These are phyloP conservation scores for Neurospora sp. DNA, from an alignment of 495 filamentous ascomycete genomes.

Conservation along the genomic window DNA sequence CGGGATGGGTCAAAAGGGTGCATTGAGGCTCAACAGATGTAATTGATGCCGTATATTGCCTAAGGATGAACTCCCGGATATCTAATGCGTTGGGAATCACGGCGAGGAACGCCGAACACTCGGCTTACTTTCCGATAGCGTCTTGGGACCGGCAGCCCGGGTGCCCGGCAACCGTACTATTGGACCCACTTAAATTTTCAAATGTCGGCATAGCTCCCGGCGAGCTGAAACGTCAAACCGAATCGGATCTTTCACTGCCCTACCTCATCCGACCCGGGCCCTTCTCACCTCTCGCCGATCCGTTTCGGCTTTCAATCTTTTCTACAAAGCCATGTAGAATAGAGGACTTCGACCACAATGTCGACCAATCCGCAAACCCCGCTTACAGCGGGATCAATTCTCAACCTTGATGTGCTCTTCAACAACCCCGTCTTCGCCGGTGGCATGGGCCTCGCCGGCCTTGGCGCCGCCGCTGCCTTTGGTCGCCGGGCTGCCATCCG, in stretches of 20 bases:
- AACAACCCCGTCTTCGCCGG: conserved; percentile 49
- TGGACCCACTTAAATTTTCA: background rate
- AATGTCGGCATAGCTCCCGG: background rate
- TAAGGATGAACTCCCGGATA: background rate
- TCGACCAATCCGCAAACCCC: background rate
- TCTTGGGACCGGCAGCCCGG: background rate
- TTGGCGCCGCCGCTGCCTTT: conserved; percentile 67
- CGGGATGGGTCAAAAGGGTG: background rate
- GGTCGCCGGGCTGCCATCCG: conserved; percentile 62
- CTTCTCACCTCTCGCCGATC: background rate
- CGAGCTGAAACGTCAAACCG: background rate
- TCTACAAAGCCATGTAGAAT: conserved; percentile 11
- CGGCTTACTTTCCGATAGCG: background rate
- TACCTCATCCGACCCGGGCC: background rate
- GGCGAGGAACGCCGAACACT: background rate
- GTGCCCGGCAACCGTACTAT: background rate
- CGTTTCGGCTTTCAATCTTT: background rate
- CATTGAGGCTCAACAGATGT: background rate
- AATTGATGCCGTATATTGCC: background rate
- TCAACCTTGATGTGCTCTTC: conserved; percentile 41
- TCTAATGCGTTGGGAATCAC: background rate
- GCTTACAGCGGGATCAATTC: conserved; percentile 13
- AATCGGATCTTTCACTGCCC: background rate
- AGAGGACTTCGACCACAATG: background rate
- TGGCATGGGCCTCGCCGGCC: conserved; percentile 73